Evolutionary conservation across 2,329 filamentous ascomycete species (phyloP), one percentile per base, ranked within the genome.

Genomic region (Trichothecium sympodiale): DNA sequence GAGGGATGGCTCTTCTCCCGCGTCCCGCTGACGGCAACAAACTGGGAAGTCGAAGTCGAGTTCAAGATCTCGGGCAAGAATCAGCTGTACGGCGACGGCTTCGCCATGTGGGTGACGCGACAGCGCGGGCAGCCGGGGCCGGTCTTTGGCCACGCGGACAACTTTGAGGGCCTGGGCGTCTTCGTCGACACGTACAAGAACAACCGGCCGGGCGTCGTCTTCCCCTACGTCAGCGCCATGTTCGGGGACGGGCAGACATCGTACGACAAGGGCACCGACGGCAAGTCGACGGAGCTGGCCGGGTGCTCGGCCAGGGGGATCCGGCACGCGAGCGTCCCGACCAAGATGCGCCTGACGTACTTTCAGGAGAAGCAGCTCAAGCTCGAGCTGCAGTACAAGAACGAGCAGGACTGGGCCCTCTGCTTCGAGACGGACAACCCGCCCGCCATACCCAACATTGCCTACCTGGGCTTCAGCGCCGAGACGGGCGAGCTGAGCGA

Each of bases 111-210:
- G 91, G 73, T 98, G 53, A 96, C 89, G 47, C 94, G 94, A 62
- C 80, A 94, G 61, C 84, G 91, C 45, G 88, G 76, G 23, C 73
- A 80, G 48, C 62, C 69, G 40, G 91, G 91, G 13, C 72, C 78
- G 9, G 89, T 98, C 27, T 98, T 98, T 59, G 91, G 91, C 34
- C 80, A 80, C 46, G 69, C 72, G 20, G 89, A 98, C 62, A 76
- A 76, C 44, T 98, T 96, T 49, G 89, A 98, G 58, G 91, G 91
- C 4, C 72, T 98, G 32, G 91, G 87, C 37, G 73, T 98, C 59
- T 96, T 95, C 67, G 76, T 98, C 64, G 91, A 98, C 57, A 98
- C 91, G 31, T 98, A 98, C 72, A 98, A 98, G 77, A 98, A 98
- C 69, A 94, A 95, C 67, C 79, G 91, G 12, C 89, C 91, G 1